Base-by-base conservation (phyloP, 768 basidiomycete genomes). In the Trametes elegans region DNA sequence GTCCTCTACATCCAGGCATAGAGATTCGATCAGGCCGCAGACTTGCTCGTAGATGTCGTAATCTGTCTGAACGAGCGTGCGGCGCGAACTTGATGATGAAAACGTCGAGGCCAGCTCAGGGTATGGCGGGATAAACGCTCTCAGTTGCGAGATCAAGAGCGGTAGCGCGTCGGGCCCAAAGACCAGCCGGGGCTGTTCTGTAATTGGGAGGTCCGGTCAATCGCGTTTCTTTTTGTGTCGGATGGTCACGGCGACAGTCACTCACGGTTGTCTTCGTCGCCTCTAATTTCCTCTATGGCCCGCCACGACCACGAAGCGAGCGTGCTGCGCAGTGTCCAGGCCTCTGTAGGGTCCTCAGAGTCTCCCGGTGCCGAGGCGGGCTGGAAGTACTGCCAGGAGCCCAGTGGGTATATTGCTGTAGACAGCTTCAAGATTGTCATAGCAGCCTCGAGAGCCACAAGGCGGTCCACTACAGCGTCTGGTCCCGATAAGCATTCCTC, bases 271-370 rank as follows among this genome's bases (percentile, higher is more conserved):
- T 64, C 62, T 21, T 61, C 61, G 54, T 90, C 87, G 45, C 88
- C 85, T 66, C 81, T 83, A 41, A 90, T 77, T 63, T 87, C 87
- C 6, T 80, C 77, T n/a, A 90, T 79, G 2, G 81, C 78, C 61
- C 84, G 78, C 88, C 90, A 92, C 36, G 83, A 79, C 90, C 90
- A 93, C 40, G 78, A 81, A 2, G 86, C 82, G 26, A 92, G 73
- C 7, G 78, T 79, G 49, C 74, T 79, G 18, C 90, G 81, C 41
- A 87, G 67, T 23, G 65, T 74, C 90, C 90, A 93, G 41, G 80
- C 74, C 59, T 89, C 86, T 72, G 70, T 38, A 69, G 58, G 19
- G 55, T 64, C 68, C n/a, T 68, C 69, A 1, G 66, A 59, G 13
- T 69, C 26, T 10, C 49, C 56, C 16, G 57, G 47, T 18, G 18